Base-by-base conservation (phyloP, 2,329 filamentous ascomycete genomes). In the Didymella glomerata region DNA sequence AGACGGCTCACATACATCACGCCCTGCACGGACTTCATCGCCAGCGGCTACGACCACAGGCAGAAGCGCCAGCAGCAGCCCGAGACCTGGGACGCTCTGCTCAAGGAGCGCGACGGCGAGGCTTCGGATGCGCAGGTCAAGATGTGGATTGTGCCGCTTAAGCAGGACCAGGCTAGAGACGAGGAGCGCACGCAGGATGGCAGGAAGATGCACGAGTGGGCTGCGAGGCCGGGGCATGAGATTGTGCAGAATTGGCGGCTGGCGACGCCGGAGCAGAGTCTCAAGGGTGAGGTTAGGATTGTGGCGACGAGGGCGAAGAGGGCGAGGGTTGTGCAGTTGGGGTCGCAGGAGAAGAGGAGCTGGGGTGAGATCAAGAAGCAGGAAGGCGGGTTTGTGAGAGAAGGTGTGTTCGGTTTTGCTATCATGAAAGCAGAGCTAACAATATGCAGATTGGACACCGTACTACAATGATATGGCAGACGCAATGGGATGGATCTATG, bases 391-490 rank as follows among this genome's bases (percentile, higher is more conserved):
- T 75, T 75, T 53, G 60, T 52, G 6, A 63, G 64, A 44, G 61
- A 70, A 68, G 72, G 73, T 75, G 46, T 57, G 69, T 61, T 45
- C 6, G 16, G 18, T n/a, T 2, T 7, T 22, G 46, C 1, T 11
- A 9, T 3, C 7, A 13, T 6, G 14, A 13, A 13, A 13, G 44
- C 14, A 18, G 18, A 20, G 18, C 57, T 66, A 27, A 67, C 27
- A 16, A 25, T 22, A 1, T 18, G 18, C 48, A 76, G 74, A 69
- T 55, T 76, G 73, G 73, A 65, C 41, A 11, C 73, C 74, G 1
- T 76, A 76, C 45, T 64, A 74, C 51, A 67, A 75, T 48, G 71
- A 76, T 49, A 74, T 73, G 71, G 71, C 73, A 5, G 74, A 76
- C 55, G 73, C 73, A 13, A 66, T 73, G 25, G 71, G 70, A 2